Conservation (phyloP, 2,329 filamentous ascomycete species). For the Penicillium olsonii region DNA sequence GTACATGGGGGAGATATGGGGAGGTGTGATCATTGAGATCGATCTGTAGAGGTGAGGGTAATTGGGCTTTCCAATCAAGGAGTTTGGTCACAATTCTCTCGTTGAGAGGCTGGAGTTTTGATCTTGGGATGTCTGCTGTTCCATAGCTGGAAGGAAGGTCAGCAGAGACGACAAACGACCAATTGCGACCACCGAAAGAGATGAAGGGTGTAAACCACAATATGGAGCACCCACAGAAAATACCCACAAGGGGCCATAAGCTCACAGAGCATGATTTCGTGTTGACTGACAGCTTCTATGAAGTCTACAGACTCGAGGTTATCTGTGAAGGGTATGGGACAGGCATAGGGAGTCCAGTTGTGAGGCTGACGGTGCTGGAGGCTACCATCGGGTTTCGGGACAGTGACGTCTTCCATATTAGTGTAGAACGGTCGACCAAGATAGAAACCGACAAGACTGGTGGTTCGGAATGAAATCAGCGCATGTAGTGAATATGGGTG, state of each 20-base stretch:
- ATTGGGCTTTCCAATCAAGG: constrained; percentile 28
- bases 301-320: constrained; percentile 1
- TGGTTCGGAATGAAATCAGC: not conserved
- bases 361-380: not conserved
- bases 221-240: constrained; percentile 24
- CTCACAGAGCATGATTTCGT: constrained; percentile 31
- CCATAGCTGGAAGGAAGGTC: constrained; percentile 8
- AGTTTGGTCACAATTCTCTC: constrained; percentile 18
- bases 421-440: constrained; percentile 40
- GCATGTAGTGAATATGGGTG: not conserved
- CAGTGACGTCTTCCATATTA: constrained; percentile 37
- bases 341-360: constrained; percentile 26
- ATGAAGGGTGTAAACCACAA: not conserved
- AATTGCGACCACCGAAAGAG: too few species aligned
- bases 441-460: constrained; percentile 37
- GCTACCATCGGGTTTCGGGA: constrained; percentile 29
- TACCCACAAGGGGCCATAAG: constrained; percentile 33
- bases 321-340: constrained; percentile 1
- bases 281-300: constrained; percentile 9
- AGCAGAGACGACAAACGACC: not conserved
- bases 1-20: constrained; percentile 30
- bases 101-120: constrained; percentile 26
- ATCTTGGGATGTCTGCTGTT: constrained; percentile 20
- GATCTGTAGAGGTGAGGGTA: constrained; percentile 27
- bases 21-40: constrained; percentile 21